Base-by-base conservation (phyloP, 306 rosid genomes). In the Echinosophora koreensis region DNA sequence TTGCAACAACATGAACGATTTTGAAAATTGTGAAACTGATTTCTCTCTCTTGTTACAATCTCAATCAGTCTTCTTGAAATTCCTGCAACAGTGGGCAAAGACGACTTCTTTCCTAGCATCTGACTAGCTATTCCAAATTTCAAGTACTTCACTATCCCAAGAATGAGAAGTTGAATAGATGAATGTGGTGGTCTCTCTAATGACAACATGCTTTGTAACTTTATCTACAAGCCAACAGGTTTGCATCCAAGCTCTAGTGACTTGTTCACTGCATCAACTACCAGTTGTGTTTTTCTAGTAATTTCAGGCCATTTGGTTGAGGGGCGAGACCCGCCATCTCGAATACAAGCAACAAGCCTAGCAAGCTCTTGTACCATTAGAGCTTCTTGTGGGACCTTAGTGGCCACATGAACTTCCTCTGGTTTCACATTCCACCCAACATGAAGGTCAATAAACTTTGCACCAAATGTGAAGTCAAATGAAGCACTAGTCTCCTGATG, bases 381-480 rank as follows among this genome's bases (percentile, higher is more conserved):
- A 80, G 90, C 91, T 64, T 93, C 98, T 69, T 93, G 98, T 9
- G 94, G 94, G 66, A 86, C 87, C 83, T 83, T 57, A 61, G 65
- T 76, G 39, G 41, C 77, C 66, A 86, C 90, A 39, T 52, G 80
- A 77, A 89, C 84, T 65, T 83, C 86, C 84, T 86, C 86, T 11
- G 92, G 91, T 50, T 3, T 64, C 59, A 55, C 71, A 81, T 84
- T 90, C 96, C 96, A 89, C 52, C 96, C 91, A 52, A 74, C 70
- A 46, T 86, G 91, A 64, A 87, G 92, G 56, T 89, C 90, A 46
- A 35, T 80, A 82, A 90, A 89, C 72, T 82, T 82, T 3, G 94
- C 92, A n/a, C 87, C 90, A 12, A 65, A 55, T 2, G 85, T 79
- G 80, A 84, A 77, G 16, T 86, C 89, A 81, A 89, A 87, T 0